Percentiles rank a stretch among this genome's conserved stretches.
Conservation (phyloP, 75 land plant genomes). For the Selaginella tamariscina region DNA sequence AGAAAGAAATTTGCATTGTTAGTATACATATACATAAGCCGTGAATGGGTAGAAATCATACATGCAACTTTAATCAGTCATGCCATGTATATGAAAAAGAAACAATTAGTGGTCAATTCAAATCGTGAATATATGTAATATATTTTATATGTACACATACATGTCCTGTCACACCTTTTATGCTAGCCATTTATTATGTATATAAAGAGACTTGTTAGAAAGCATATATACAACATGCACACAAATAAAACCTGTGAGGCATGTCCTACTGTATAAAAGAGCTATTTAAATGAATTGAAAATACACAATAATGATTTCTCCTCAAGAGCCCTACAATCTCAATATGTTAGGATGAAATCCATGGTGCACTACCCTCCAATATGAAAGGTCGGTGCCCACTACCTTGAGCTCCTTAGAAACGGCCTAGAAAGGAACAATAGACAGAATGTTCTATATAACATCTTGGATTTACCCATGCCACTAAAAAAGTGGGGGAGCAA, state of each 20-base stretch:
- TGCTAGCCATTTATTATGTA: constrained; percentile 21
- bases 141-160: constrained; percentile 22
- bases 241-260: constrained; percentile 23
- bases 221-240: no score
- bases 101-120: neutral
- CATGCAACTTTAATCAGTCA: constrained; percentile 27
- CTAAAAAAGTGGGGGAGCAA: no score
- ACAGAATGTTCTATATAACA: no score
- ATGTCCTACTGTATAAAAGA: constrained; percentile 25
- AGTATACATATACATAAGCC: neutral
- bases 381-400: no score
- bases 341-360: no score
- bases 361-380: no score
- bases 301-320: no score
- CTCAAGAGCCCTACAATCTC: no score
- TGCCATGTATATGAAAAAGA: no score
- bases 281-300: constrained; percentile 22
- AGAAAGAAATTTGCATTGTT: neutral
- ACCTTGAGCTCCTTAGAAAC: no score
- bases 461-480: no score
- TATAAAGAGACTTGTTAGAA: neutral
- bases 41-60: neutral
- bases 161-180: constrained; percentile 27
- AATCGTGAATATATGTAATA: constrained; percentile 1
- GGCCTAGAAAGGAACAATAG: no score